Base-by-base conservation (phyloP, 495 filamentous ascomycete species). In the Sporormia fimetaria region DNA sequence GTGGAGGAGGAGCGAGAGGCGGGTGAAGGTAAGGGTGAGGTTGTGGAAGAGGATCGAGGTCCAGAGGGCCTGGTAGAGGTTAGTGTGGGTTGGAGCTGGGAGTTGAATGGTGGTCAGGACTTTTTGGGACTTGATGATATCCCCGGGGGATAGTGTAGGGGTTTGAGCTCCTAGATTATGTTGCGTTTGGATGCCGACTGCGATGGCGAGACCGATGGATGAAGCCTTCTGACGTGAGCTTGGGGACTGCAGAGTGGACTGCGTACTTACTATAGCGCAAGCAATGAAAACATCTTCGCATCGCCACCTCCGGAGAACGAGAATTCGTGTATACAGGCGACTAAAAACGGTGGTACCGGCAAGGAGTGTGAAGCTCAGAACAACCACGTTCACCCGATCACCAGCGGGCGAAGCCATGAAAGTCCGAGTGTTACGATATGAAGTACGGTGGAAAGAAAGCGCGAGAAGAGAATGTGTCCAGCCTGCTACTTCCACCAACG, bases 1-100 rank as follows among this genome's bases (percentile, higher is more conserved):
- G 20, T 50, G 47, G 5, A 46, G 9, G 21, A 55, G 42, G 23
- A 55, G 50, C 0, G 46, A 46, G 6, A 51, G 21, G 23, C 51
- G 50, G 10, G 42, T 50, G 22, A 47, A 40, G 5, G 36, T 51
- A 10, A 51, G 36, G 18, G 47, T 27, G 16, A 51, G 22, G 25
- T 45, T 38, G 31, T 51, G 45, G 14, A 44, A 18, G 35, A 34
- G 41, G 2, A 45, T 24, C 14, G 35, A 44, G 6, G 41, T 41
- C 40, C 41, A 51, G 31, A 51, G 45, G 14, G 47, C 47, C 47
- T 51, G 35, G n/a, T 3, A 15, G 4, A 44, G 1, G 21, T 6
- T 12, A 21, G 40, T 41, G 41, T 37, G 31, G 1, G 14, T 30
- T 14, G 16, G 10, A 17, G 32, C 31, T 23, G 22, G 12, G 22